phyloP scores from a whole-genome alignment of 768 basidiomycete genomes.

The Heimioporus sp. region DNA sequence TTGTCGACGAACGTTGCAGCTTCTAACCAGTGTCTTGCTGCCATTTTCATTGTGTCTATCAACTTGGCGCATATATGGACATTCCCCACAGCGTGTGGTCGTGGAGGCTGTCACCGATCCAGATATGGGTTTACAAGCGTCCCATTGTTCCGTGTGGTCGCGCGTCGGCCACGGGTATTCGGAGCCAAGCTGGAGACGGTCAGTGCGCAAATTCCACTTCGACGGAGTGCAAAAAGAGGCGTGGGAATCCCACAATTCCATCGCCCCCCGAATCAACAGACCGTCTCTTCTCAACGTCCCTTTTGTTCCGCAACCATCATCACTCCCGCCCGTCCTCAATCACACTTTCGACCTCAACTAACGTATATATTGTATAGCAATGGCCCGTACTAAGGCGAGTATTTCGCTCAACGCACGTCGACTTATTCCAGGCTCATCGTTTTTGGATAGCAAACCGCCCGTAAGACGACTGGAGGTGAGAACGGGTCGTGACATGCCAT shows the following conservation, averaged over 20 bases:
- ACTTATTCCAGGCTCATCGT: conserved; percentile 2
- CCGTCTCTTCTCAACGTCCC: conserved; percentile 12
- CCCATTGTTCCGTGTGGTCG: background rate
- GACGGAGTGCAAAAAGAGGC: conserved; percentile 30
- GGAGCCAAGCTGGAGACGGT: conserved; percentile 13
- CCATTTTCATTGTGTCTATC: no score
- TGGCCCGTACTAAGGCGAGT: conserved; percentile 88
- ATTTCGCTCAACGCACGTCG: background rate
- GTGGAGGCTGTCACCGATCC: background rate
- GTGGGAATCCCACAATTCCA: conserved; percentile 28
- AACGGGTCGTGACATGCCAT: conserved; percentile 23
- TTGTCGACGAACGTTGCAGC: no score
- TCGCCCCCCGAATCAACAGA: conserved; percentile 22
- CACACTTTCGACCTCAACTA: conserved; percentile 5
- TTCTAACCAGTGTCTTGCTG: no score
- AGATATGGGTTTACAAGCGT: background rate
- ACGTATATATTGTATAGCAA: conserved; percentile 28
- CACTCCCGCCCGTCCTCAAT: conserved; percentile 12
- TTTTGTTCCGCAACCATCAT: conserved; percentile 30
- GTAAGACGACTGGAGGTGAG: conserved; percentile 97
- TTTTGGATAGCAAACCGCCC: conserved; percentile 84
- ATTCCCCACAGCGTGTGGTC: background rate
- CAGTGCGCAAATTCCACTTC: conserved; percentile 26
- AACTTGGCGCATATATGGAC: no score
- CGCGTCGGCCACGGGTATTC: no score